Evolutionary conservation across 2,329 filamentous ascomycete genomes (phyloP).

Genomic region (Eurotiales sp.): DNA sequence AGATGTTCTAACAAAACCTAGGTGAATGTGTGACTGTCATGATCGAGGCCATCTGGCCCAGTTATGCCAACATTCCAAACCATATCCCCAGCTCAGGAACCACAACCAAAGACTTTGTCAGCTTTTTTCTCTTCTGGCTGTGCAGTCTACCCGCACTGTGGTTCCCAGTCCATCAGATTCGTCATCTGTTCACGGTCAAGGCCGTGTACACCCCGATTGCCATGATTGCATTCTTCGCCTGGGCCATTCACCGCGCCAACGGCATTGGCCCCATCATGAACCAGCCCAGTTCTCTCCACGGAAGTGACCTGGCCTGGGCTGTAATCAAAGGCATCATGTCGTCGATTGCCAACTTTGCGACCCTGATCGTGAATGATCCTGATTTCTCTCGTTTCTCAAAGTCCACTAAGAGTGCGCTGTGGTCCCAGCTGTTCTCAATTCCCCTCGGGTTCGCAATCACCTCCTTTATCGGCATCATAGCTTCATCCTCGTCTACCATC

Average conservation of each 20-base stretch:
- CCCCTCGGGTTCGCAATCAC: conserved; percentile 71
- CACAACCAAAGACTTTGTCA: conserved; percentile 69
- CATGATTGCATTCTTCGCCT: conserved; percentile 83
- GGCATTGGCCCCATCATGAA: conserved; percentile 79
- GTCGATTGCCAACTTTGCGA: conserved; percentile 85
- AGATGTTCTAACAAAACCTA: conserved; percentile 15
- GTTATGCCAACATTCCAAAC: conserved; percentile 60
- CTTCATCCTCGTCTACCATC: conserved; percentile 62
- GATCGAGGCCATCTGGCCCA: conserved; percentile 77
- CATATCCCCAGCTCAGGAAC: conserved; percentile 67
- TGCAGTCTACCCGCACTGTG: conserved; percentile 77
- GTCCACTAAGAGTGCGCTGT: conserved; percentile 71
- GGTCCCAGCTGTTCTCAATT: conserved; percentile 74
- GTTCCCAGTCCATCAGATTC: conserved; percentile 84
- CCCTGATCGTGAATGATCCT: conserved; percentile 73
- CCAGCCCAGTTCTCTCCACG: conserved; percentile 60
- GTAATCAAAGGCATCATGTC: conserved; percentile 84
- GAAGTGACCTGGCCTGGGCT: conserved; percentile 72
- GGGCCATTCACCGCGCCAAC: conserved; percentile 76
- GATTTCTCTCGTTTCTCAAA: conserved; percentile 82
- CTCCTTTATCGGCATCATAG: conserved; percentile 80
- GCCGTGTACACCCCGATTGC: conserved; percentile 77
- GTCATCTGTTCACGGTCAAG: conserved; percentile 89
- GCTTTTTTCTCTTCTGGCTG: conserved; percentile 86
- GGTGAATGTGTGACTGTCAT: conserved; percentile 82